Percentiles rank a stretch among this genome's conserved stretches.
These are phyloP conservation scores for Diplotaxis tenuifolia DNA, from an alignment of 345 rosid genomes.

Conservation along the genomic window DNA sequence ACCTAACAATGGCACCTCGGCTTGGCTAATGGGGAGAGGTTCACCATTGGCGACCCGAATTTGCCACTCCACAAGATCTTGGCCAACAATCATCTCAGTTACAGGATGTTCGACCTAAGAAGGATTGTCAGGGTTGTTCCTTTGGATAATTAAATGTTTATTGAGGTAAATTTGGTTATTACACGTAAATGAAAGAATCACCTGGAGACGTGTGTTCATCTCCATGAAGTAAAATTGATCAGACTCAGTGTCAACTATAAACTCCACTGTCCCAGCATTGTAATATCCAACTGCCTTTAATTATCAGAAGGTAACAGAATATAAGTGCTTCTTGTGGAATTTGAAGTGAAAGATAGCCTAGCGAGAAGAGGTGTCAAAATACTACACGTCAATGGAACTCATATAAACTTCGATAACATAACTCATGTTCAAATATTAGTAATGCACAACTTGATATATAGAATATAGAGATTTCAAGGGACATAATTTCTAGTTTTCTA, in stretches of 20 bases:
- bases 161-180: background rate
- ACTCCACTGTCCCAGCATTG: constrained; percentile 97
- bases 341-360: constrained; percentile 32
- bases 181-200: constrained; percentile 26
- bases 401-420: background rate
- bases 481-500: background rate
- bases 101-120: constrained; percentile 95
- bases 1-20: constrained; percentile 81
- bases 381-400: constrained; percentile 21
- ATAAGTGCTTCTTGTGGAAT: constrained; percentile 40
- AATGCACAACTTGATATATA: background rate
- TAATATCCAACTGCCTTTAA: constrained; percentile 91
- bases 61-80: constrained; percentile 99
- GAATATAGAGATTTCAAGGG: background rate
- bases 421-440: constrained; percentile 12
- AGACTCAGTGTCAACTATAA: constrained; percentile 74
- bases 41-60: constrained; percentile 88
- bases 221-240: constrained; percentile 92
- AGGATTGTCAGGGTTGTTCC: constrained; percentile 26
- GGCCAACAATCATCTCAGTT: constrained; percentile 94
- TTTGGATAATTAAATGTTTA: constrained; percentile 4
- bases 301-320: constrained; percentile 35
- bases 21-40: constrained; percentile 72
- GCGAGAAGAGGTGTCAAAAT: constrained; percentile 20
- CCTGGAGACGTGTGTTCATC: constrained; percentile 98